Percentiles rank a stretch among this genome's conserved stretches.
Conservation (phyloP, 129 eudicot genomes). For the Rutidosis leptorrhynchoides region DNA sequence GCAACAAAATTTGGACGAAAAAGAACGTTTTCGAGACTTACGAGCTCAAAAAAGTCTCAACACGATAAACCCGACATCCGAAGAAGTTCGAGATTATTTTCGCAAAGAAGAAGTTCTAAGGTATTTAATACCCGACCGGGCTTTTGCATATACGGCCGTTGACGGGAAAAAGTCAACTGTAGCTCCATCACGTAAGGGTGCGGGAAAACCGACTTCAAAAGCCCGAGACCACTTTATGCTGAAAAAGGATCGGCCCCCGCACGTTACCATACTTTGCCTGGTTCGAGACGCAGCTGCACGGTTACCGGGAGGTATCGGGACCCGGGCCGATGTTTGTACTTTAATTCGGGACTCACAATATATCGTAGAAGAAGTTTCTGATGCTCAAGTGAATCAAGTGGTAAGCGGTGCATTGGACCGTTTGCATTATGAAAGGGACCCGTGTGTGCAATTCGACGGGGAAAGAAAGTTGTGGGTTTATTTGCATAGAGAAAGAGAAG, state of each 20-base stretch:
- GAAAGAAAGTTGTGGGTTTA: slow-evolving; percentile 95
- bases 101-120: slow-evolving; percentile 83
- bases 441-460: slow-evolving; percentile 89
- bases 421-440: slow-evolving; percentile 94
- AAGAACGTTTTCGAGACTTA: slow-evolving; percentile 87
- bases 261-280: slow-evolving; percentile 94
- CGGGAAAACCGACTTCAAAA: slow-evolving; percentile 98
- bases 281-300: slow-evolving; percentile 98
- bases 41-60: slow-evolving; percentile 90
- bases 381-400: slow-evolving; percentile 86
- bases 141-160: slow-evolving; percentile 80
- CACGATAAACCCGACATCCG: slow-evolving; percentile 80
- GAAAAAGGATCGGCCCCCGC: slow-evolving; percentile 92
- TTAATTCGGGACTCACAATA: slow-evolving; percentile 91
- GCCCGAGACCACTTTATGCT: slow-evolving; percentile 97
- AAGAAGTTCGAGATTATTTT: slow-evolving; percentile 79
- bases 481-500: slow-evolving; percentile 91
- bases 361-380: slow-evolving; percentile 84
- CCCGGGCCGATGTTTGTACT: slow-evolving; percentile 98
- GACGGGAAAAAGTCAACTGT: slow-evolving; percentile 93
- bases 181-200: slow-evolving; percentile 92
- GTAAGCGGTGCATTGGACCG: slow-evolving; percentile 99
- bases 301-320: slow-evolving; percentile 92
- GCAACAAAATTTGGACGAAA: slow-evolving; percentile 76
- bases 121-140: slow-evolving; percentile 88